A percentile compares a stretch with the other conserved stretches of the same genome.
Evolutionary conservation across 176 grass and related monocot species (phyloP).

Genomic region (Ensete ventricosum): DNA sequence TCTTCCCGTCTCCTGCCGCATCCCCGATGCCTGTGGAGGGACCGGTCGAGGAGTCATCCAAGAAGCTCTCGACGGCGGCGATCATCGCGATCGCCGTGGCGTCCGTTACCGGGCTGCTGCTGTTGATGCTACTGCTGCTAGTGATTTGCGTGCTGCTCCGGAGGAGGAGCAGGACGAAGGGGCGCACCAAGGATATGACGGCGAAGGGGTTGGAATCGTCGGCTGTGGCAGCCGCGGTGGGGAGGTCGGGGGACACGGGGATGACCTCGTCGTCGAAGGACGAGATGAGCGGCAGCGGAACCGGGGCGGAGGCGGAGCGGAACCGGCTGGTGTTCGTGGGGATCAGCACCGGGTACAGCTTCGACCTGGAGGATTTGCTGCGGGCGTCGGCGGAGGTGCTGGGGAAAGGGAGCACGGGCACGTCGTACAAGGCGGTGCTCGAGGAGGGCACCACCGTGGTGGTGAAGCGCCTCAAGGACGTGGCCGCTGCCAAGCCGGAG

Average conservation of each 20-base stretch:
- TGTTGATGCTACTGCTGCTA: slow-evolving; percentile 32
- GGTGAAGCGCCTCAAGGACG: slow-evolving; percentile 88
- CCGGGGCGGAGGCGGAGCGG: slow-evolving; percentile 14
- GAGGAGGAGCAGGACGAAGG: background rate
- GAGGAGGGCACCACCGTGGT: slow-evolving; percentile 79
- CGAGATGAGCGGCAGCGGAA: background rate
- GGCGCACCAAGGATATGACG: background rate
- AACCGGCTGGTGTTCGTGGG: slow-evolving; percentile 69
- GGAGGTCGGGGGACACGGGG: background rate
- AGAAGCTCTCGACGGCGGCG: slow-evolving; percentile 43
- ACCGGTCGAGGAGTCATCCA: slow-evolving; percentile 10
- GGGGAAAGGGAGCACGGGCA: slow-evolving; percentile 65
- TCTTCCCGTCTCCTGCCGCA: slow-evolving; percentile 51
- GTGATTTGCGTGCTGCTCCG: background rate
- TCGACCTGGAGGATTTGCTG: slow-evolving; percentile 90
- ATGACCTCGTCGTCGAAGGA: slow-evolving; percentile 19
- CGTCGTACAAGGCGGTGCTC: slow-evolving; percentile 76
- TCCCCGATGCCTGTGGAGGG: slow-evolving; percentile 4
- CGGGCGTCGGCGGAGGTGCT: slow-evolving; percentile 92
- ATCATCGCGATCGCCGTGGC: slow-evolving; percentile 48
- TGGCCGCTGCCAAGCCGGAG: slow-evolving; percentile 39
- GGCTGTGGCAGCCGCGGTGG: background rate
- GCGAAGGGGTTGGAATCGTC: background rate
- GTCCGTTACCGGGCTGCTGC: slow-evolving; percentile 9
- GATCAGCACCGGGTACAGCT: slow-evolving; percentile 40